Base-by-base conservation (phyloP, 768 basidiomycete species). In the Panus rudis region DNA sequence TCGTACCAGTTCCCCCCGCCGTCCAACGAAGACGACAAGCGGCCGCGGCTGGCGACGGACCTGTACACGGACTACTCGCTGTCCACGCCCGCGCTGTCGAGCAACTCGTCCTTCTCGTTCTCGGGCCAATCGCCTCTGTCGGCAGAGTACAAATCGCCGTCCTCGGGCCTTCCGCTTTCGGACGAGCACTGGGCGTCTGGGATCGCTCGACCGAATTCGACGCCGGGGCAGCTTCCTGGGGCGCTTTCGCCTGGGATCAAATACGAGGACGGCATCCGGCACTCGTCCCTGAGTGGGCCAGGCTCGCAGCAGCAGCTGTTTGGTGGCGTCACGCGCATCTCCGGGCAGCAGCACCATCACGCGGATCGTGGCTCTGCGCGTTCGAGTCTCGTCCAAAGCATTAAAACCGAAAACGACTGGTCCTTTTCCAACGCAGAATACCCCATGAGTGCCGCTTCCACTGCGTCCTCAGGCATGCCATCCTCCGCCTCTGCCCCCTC, bases 241-340 rank as follows among this genome's bases (percentile, higher is more conserved):
- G 66, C 72, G 49, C 65, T 67, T 46, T 41, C 42, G 20, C 48
- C 48, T n/a, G 34, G 37, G 34, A 66, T 76, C 52, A 84, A 83
- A 58, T 84, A 85, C 69, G 81, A 84, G 66, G 83, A 84, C 59
- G 63, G 63, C 56, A 60, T 81, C 56, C 79, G 81, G 62, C 81
- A 82, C 69, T 66, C 79, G 56, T 79, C 81, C 51, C 77, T 81
- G 66, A 75, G 70, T 64, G 67, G 73, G 60, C n/a, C n/a, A n/a
- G n/a, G n/a, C n/a, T n/a, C n/a, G n/a, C n/a, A n/a, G n/a, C 69
- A 72, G 62, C 76, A 75, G 44, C 75, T 84, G 71, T 84, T 72
- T 61, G 68, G 72, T 60, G 77, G 72, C 61, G 71, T 81, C 58
- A 72, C 77, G 59, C 84, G 84, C 61, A 82, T 84, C 54, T 75